Base-by-base conservation (phyloP, 2,329 filamentous ascomycete genomes). In the Fusarium pininemorale region DNA sequence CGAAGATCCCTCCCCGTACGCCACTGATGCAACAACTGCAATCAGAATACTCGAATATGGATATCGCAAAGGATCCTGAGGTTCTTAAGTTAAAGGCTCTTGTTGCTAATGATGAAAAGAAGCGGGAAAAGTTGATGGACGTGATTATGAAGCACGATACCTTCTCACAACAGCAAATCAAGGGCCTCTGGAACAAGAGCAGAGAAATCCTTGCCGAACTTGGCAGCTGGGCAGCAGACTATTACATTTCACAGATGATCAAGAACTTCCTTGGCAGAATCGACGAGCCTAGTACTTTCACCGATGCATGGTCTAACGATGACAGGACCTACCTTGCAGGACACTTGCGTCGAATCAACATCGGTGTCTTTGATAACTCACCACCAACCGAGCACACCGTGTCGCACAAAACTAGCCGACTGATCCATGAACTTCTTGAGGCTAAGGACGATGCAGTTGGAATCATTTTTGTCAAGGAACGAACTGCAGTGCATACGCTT, bases 151-250 rank as follows among this genome's bases (percentile, higher is more conserved):
- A 82, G 47, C 77, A 83, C 13, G 84, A 87, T 24, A 91, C 90
- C 0, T 87, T 84, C 72, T 83, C 84, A 37, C 87, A 86, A 41
- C 84, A 84, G 30, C 89, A 93, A 72, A 81, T 95, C 73, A 86
- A 83, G 61, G 82, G 83, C 0, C 85, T 95, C 13, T 83, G 84
- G 48, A 82, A 83, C 5, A 89, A 87, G 38, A 85, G 87, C 18
- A 53, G 71, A 2, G 85, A 86, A 20, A 85, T 95, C 3, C 84
- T 84, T 28, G 74, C 78, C 7, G 87, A 92, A 51, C 85, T 95
- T 8, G 93, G 93, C 1, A 73, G 84, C 3, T 95, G 92, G 91
- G 92, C 92, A 3, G 87, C 88, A 1, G 91, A 95, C 55, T 88
- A 87, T 56, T 95, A 91, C 77, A 88, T 95, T 30, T 81, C 81